Evolutionary conservation across 2,329 filamentous ascomycete species (phyloP), one percentile per base, ranked within the genome.

Genomic region (Trichoderma pleuroti): DNA sequence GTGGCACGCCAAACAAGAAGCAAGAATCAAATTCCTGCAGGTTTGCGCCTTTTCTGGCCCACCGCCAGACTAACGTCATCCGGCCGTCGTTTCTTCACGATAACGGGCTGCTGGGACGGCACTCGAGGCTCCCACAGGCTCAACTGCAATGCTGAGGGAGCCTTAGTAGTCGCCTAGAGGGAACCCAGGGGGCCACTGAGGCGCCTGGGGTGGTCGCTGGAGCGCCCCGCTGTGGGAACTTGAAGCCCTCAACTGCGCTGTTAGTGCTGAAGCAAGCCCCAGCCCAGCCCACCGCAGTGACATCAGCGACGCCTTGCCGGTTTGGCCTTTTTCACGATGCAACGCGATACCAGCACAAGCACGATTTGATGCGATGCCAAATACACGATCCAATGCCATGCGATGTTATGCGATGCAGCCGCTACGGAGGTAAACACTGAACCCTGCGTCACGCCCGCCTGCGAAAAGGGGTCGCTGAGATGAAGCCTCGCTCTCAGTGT

Each of bases 21-120:
- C 64, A 68, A 68, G 64, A 68, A 68, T n/a, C n/a, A n/a, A n/a
- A n/a, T 68, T 68, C 64, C 64, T 68, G 10, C 61, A 30, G 39
- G 26, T 26, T 49, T 68, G 54, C 64, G 64, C 54, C 64, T 57
- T 68, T 68, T 68, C 16, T 68, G 64, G 34, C 54, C 54, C 64
- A 46, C 64, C 49, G 52, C 52, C 34, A 32, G 54, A 49, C 64
- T 68, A 68, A 68, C 64, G 64, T 68, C 64, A 68, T 68, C 64
- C 64, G 64, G 64, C 64, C n/a, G 18, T 49, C 42, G 0, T 21
- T 21, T 30, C 12, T 32, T 67, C 64, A 57, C 63, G 32, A 66
- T 39, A 66, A 59, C 24, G 52, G 32, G 21, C 32, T 26, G 21
- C 46, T 24, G 21, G 46, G 24, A 52, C 46, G 14, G 46, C 36